Conservation (phyloP, 371 early-diverging fungal species). For the Basidiobolus meristosporus region DNA sequence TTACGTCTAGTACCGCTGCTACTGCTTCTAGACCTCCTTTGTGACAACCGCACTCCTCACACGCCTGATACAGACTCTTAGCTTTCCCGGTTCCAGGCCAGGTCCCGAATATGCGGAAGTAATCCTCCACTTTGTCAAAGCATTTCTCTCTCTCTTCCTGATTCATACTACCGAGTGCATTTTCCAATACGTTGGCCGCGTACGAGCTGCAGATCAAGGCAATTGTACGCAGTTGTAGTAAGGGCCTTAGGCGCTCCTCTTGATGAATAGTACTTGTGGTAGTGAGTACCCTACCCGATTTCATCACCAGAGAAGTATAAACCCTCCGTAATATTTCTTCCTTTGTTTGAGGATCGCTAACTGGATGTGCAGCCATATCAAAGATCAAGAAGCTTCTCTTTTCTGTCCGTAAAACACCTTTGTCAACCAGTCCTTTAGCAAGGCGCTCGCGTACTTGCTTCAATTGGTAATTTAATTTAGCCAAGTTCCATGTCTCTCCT, state of each 20-base stretch:
- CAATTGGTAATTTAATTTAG: slow-evolving; percentile 88
- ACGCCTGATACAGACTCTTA: no score
- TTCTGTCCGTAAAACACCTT: slow-evolving; percentile 89
- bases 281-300: slow-evolving; percentile 48
- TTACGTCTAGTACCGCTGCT: no score
- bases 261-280: slow-evolving; percentile 13
- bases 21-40: no score
- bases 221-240: slow-evolving; percentile 43
- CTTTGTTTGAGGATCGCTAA: no score
- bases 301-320: no score
- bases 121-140: slow-evolving; percentile 74
- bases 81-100: no score
- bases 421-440: slow-evolving; percentile 92
- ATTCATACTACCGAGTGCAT: slow-evolving; percentile 66
- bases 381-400: slow-evolving; percentile 86
- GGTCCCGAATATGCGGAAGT: no score
- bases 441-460: slow-evolving; percentile 93
- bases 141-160: slow-evolving; percentile 76
- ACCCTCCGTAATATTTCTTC: no score
- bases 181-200: slow-evolving; percentile 89
- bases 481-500: slow-evolving; percentile 96
- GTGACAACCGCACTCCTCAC: no score
- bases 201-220: slow-evolving; percentile 88
- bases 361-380: slow-evolving; percentile 89
- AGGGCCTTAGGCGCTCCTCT: slow-evolving; percentile 16